Evolutionary conservation across 2,329 filamentous ascomycete species (phyloP).

Genomic region (Beauveria sp.): DNA sequence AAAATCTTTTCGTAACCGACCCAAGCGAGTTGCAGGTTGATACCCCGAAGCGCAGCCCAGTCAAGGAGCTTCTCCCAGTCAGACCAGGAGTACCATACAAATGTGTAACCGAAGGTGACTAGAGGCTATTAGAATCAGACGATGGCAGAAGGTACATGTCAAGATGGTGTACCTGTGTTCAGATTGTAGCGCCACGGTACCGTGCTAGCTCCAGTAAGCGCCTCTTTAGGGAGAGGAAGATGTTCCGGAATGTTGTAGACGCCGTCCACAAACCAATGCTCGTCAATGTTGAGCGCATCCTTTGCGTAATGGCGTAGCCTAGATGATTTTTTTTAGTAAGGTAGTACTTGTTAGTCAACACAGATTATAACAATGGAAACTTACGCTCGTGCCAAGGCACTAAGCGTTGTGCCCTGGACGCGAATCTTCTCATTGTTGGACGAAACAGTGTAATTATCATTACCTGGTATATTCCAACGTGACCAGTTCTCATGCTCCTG

Average conservation of each 20-base stretch:
- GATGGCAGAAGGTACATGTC: too few relatives aligned
- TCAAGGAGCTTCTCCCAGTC: slow-evolving; percentile 46
- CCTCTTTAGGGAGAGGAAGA: not conserved
- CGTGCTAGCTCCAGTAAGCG: not conserved
- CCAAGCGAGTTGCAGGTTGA: slow-evolving; percentile 45
- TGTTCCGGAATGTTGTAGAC: not conserved
- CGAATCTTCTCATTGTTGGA: slow-evolving; percentile 1
- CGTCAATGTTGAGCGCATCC: not conserved
- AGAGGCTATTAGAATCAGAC: not conserved
- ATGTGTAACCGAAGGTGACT: slow-evolving; percentile 6
- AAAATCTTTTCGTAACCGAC: slow-evolving; percentile 43
- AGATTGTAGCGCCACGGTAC: slow-evolving; percentile 9
- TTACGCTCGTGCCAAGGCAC: slow-evolving; percentile 3
- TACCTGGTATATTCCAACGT: not conserved
- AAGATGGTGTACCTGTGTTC: not conserved
- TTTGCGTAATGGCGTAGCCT: slow-evolving; percentile 9
- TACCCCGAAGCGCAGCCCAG: slow-evolving; percentile 42
- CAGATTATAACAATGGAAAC: not conserved
- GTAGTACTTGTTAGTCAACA: not conserved
- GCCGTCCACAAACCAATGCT: slow-evolving; percentile 1
- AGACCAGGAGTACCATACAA: slow-evolving; percentile 27
- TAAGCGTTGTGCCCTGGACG: slow-evolving; percentile 3
- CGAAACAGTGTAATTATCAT: slow-evolving; percentile 5
- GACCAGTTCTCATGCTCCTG: slow-evolving; percentile 1
- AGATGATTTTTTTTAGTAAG: not conserved